Conservation (phyloP, 1,284 basidiomycete genomes). For the Malassezia dermatis region DNA sequence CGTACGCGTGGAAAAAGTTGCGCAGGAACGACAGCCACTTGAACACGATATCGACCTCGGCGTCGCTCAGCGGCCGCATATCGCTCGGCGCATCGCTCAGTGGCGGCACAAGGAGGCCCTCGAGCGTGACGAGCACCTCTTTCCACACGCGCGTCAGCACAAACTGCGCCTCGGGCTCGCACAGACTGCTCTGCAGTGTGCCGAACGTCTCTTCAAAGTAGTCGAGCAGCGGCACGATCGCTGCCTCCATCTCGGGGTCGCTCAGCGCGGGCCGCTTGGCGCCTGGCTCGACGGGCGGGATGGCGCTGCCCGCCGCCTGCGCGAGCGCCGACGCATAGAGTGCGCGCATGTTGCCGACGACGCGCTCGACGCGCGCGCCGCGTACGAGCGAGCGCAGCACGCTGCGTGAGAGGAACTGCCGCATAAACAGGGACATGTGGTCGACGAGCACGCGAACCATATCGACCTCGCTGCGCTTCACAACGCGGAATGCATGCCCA, state of each 20-base stretch:
- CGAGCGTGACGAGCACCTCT: slow-evolving; percentile 78
- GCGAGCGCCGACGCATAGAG: slow-evolving; percentile 42
- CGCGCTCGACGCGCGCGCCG: slow-evolving; percentile 42
- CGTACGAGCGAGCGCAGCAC: slow-evolving; percentile 53
- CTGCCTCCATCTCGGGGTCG: slow-evolving; percentile 87
- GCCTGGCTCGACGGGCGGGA: slow-evolving; percentile 34
- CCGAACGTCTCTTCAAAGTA: slow-evolving; percentile 91
- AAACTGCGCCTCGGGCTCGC: slow-evolving; percentile 60
- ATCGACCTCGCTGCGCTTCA: slow-evolving; percentile 87
- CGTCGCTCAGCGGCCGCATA: slow-evolving; percentile 80
- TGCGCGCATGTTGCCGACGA: slow-evolving; percentile 43
- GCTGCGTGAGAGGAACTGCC: slow-evolving; percentile 70
- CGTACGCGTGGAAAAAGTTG: slow-evolving; percentile 89
- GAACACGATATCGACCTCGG: slow-evolving; percentile 94
- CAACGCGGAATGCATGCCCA: slow-evolving; percentile 81
- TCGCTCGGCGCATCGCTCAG: slow-evolving; percentile 77
- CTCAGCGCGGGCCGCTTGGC: slow-evolving; percentile 55
- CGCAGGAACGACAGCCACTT: slow-evolving; percentile 80
- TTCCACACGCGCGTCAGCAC: slow-evolving; percentile 95
- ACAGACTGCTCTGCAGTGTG: slow-evolving; percentile 77
- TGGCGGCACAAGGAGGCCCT: slow-evolving; percentile 80
- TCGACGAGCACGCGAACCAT: slow-evolving; percentile 96
- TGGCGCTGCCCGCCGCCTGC: slow-evolving; percentile 30
- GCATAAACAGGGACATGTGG: slow-evolving; percentile 89
- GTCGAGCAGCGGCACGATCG: slow-evolving; percentile 83